Evolutionary conservation across 2,329 filamentous ascomycete species (phyloP).

Genomic region (Colletotrichum scovillei): DNA sequence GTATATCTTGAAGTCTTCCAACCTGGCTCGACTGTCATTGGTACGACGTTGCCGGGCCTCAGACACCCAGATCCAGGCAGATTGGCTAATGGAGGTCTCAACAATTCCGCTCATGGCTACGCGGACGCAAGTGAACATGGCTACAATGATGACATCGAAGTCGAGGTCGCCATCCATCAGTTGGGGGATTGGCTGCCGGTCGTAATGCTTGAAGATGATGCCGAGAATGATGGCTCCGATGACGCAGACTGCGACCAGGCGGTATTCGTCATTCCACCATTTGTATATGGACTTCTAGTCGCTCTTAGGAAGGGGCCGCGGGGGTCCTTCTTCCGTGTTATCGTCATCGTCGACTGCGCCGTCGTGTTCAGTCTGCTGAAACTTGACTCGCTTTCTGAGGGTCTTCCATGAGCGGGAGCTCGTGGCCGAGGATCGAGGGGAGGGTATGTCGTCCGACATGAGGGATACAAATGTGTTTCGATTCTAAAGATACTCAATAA

Average conservation of each 20-base stretch:
- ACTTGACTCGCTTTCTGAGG: background rate
- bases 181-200: slow-evolving; percentile 44
- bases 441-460: background rate
- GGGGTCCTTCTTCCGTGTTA: slow-evolving; percentile 6
- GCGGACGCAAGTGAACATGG: slow-evolving; percentile 50
- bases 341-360: slow-evolving; percentile 24
- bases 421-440: background rate
- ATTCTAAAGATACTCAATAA: background rate
- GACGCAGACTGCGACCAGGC: slow-evolving; percentile 45
- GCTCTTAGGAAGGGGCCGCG: slow-evolving; percentile 19
- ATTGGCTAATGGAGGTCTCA: slow-evolving; percentile 50
- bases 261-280: slow-evolving; percentile 52
- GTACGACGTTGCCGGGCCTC: slow-evolving; percentile 46
- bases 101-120: slow-evolving; percentile 49
- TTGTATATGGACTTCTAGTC: slow-evolving; percentile 41
- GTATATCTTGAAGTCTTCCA: slow-evolving; percentile 53
- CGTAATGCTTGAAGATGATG: slow-evolving; percentile 44
- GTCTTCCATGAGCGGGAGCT: background rate
- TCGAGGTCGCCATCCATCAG: slow-evolving; percentile 42
- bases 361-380: slow-evolving; percentile 7
- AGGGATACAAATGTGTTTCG: background rate
- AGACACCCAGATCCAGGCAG: slow-evolving; percentile 53
- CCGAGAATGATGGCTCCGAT: slow-evolving; percentile 42
- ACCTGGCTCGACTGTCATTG: slow-evolving; percentile 43
- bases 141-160: slow-evolving; percentile 49